Conservation (phyloP, 2,329 filamentous ascomycete species). For the Pseudofabraea citricarpa region DNA sequence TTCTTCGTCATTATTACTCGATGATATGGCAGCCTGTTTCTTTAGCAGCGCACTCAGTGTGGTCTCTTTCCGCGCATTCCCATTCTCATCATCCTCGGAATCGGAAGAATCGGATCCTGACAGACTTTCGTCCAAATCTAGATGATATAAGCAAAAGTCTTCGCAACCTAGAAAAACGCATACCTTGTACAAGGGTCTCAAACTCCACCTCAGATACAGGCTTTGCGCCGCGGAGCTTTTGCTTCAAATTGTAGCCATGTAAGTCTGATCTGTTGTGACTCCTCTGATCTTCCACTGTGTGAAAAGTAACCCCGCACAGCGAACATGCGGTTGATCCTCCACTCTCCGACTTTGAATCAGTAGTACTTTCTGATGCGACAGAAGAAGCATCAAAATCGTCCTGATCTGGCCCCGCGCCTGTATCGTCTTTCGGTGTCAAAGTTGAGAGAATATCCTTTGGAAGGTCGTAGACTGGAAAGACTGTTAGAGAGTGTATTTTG, state of each 20-base stretch:
- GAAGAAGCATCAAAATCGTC: constrained; percentile 18
- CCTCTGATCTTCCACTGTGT: constrained; percentile 73
- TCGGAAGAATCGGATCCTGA: constrained; percentile 77
- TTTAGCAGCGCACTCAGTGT: constrained; percentile 74
- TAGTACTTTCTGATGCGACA: constrained; percentile 28
- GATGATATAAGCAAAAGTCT: constrained; percentile 4
- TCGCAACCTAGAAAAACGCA: neutral
- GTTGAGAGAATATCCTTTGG: constrained; percentile 30
- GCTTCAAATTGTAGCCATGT: constrained; percentile 92
- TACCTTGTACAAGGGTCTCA: constrained; percentile 68
- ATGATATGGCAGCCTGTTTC: constrained; percentile 71
- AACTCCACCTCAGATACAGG: constrained; percentile 79
- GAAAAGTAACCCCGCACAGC: constrained; percentile 70
- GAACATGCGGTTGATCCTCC: constrained; percentile 71
- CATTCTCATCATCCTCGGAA: constrained; percentile 60
- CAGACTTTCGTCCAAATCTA: constrained; percentile 79
- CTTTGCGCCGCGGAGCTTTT: constrained; percentile 70
- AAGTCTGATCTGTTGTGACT: constrained; percentile 85
- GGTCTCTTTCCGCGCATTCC: constrained; percentile 54
- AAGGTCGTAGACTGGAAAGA: constrained; percentile 26
- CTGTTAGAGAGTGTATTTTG: constrained; percentile 11
- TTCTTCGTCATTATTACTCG: constrained; percentile 37
- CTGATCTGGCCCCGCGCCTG: constrained; percentile 15
- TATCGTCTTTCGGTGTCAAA: constrained; percentile 26
- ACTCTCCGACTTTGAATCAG: constrained; percentile 31